Conservation (phyloP, 768 basidiomycete genomes). For the Tricholoma sp. region DNA sequence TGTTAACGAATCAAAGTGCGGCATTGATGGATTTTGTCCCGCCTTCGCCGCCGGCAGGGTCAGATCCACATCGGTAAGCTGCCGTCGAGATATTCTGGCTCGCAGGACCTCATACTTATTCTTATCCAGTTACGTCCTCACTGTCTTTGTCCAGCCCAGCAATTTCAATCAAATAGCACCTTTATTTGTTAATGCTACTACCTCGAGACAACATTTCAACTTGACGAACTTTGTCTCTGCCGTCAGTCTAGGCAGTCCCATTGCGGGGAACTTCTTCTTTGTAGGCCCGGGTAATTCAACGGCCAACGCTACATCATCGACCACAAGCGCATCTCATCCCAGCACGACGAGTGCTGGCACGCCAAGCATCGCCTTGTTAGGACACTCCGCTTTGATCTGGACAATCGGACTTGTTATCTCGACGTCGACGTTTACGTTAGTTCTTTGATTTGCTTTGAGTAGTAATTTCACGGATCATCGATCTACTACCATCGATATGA, state of each 20-base stretch:
- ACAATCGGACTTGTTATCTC: background rate
- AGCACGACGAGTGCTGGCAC: background rate
- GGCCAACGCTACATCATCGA: background rate
- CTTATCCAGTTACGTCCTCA: background rate
- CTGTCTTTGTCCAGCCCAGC: background rate
- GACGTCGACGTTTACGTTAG: background rate
- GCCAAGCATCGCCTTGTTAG: background rate
- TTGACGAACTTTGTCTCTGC: background rate
- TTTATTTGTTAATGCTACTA: background rate
- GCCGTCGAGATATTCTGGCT: background rate
- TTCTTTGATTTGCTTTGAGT: background rate
- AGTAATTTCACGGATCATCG: too few relatives aligned
- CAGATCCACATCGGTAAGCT: background rate
- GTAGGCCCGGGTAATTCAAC: background rate
- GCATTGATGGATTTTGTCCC: slow-evolving; percentile 23
- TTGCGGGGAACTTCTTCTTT: background rate
- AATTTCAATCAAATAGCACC: background rate
- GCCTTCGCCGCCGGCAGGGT: background rate
- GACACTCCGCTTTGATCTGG: background rate
- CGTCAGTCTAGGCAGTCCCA: background rate
- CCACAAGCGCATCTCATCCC: background rate
- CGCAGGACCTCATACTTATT: background rate
- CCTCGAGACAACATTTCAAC: background rate
- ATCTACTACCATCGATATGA: too few relatives aligned
- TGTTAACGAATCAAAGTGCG: slow-evolving; percentile 31